These are phyloP conservation scores for Umbelopsis ramanniana DNA, from an alignment of 192 early-diverging fungal species.

Conservation along the genomic window DNA sequence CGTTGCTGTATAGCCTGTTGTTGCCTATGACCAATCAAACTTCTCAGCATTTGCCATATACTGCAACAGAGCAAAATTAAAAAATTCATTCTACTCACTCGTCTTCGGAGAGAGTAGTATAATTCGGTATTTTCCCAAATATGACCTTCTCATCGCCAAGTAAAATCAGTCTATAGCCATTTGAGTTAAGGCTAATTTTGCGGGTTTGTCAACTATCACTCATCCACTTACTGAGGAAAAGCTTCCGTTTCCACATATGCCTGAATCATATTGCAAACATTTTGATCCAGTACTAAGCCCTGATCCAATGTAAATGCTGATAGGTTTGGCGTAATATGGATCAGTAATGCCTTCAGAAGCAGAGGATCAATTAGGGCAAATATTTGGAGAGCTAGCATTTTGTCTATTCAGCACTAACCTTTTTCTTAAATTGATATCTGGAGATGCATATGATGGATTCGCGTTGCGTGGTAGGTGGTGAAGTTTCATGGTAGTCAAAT, in stretches of 20 bases:
- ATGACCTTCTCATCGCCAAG: slow-evolving; percentile 1
- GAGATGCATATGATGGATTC: background rate
- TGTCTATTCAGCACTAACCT: background rate
- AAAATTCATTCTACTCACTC: background rate
- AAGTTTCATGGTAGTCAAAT: background rate
- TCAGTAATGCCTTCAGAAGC: background rate
- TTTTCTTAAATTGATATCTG: background rate
- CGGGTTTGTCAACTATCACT: background rate
- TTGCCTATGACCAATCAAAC: background rate
- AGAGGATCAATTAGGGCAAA: background rate
- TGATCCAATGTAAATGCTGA: background rate
- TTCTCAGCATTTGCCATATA: background rate
- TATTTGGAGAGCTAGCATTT: background rate
- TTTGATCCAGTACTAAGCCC: background rate
- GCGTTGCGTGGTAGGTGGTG: background rate
- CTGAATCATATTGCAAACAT: background rate
- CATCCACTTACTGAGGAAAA: background rate
- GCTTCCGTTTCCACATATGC: background rate
- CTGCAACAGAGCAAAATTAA: background rate
- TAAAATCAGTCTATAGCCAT: background rate
- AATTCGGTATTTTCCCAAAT: slow-evolving; percentile 11
- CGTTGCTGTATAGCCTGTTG: background rate
- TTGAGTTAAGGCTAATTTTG: background rate
- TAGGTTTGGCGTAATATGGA: slow-evolving; percentile 1
- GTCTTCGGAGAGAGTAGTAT: background rate